Evolutionary conservation across 305 asterid species (phyloP).

Genomic region (Solanum hybrid): DNA sequence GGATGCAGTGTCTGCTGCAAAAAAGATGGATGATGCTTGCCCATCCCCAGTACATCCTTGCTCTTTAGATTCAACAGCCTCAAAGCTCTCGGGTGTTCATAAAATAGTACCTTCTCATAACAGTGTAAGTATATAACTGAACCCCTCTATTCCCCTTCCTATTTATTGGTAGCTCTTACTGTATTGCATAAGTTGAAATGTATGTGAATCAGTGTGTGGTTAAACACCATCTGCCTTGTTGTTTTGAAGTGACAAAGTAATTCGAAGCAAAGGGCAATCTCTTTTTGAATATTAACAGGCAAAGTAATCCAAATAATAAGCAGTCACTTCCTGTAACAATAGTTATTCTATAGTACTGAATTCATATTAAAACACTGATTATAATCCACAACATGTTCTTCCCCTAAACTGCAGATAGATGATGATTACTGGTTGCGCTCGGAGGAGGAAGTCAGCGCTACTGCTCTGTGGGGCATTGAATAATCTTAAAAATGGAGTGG

Average conservation of each 20-base stretch:
- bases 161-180: background rate
- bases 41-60: constrained; percentile 5
- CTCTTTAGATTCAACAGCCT: constrained; percentile 15
- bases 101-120: constrained; percentile 44
- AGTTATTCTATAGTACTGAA: background rate
- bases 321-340: background rate
- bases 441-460: constrained; percentile 32
- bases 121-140: constrained; percentile 37
- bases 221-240: background rate
- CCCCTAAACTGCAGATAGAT: constrained; percentile 31
- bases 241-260: background rate
- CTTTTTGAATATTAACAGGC: background rate
- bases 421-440: constrained; percentile 73
- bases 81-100: constrained; percentile 31
- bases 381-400: background rate
- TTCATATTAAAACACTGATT: background rate
- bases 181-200: background rate
- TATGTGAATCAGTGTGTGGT: background rate
- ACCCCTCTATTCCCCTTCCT: background rate
- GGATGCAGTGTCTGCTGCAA: constrained; percentile 24
- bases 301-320: background rate
- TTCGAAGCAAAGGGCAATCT: background rate
- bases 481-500: constrained; percentile 2
- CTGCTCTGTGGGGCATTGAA: constrained; percentile 52
- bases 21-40: constrained; percentile 15